These are phyloP conservation scores for Trichoderma sp. DNA, from an alignment of 2,329 filamentous ascomycete genomes.

Conservation along the genomic window DNA sequence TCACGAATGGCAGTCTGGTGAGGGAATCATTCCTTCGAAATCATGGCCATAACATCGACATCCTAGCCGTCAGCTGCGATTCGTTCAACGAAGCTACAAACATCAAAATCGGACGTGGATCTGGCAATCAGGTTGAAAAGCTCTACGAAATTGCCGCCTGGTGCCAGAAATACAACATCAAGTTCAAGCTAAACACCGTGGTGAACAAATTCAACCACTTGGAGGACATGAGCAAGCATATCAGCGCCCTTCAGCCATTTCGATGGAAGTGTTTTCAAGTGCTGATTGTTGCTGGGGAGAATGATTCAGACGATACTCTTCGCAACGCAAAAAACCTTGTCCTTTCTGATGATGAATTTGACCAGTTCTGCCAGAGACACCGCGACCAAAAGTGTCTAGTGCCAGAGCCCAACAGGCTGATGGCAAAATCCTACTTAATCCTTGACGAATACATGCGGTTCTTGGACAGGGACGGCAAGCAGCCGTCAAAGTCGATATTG, in stretches of 20 bases:
- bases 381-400: neutral
- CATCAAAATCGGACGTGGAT: neutral
- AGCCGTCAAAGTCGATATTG: neutral
- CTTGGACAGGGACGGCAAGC: neutral
- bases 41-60: neutral
- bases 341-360: neutral
- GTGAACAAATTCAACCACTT: neutral
- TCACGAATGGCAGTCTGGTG: neutral
- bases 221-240: neutral
- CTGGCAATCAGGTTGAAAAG: neutral
- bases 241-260: neutral
- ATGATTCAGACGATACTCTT: neutral
- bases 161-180: neutral
- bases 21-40: neutral
- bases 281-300: neutral
- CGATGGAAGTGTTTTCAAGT: conserved; percentile 13
- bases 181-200: conserved; percentile 5
- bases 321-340: neutral
- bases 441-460: conserved; percentile 9
- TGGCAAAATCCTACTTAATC: conserved; percentile 3
- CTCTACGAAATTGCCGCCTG: neutral
- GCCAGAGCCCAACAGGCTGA: neutral
- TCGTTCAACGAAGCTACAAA: neutral
- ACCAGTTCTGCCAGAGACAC: neutral
- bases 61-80: neutral